These are phyloP conservation scores for Talaromyces adpressus DNA, from an alignment of 495 filamentous ascomycete genomes.

Conservation along the genomic window DNA sequence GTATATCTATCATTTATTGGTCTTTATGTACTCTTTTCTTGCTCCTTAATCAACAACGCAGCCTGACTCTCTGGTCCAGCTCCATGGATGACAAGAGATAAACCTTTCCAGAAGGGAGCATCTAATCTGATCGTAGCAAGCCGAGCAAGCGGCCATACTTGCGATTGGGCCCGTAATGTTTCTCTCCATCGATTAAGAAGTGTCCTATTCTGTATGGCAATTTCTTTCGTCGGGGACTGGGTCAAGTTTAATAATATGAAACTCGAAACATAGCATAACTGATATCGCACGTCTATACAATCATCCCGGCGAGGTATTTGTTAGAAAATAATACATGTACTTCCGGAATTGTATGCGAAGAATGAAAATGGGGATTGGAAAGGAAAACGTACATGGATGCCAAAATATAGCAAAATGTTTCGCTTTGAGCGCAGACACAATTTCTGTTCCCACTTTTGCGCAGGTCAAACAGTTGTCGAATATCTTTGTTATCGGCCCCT, in stretches of 20 bases:
- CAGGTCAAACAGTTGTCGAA: background rate
- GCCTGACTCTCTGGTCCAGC: background rate
- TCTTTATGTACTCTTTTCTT: background rate
- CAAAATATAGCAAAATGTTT: background rate
- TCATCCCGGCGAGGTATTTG: no score
- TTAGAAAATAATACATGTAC: no score
- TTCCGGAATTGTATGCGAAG: no score
- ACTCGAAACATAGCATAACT: background rate
- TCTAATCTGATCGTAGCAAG: background rate
- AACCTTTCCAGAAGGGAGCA: background rate
- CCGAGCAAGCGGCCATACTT: background rate
- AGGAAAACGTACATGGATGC: background rate
- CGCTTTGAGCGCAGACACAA: background rate
- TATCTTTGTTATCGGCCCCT: background rate
- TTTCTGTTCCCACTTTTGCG: background rate
- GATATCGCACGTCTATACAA: background rate
- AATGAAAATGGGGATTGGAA: background rate
- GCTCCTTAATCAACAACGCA: background rate
- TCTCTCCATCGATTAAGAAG: background rate
- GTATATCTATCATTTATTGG: no score
- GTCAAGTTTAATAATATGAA: background rate
- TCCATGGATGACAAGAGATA: background rate
- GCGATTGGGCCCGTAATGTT: background rate
- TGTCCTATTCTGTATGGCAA: background rate
- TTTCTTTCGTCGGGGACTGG: background rate